These are phyloP conservation scores for Glarea lozoyensis DNA, from an alignment of 495 filamentous ascomycete species.

Conservation along the genomic window DNA sequence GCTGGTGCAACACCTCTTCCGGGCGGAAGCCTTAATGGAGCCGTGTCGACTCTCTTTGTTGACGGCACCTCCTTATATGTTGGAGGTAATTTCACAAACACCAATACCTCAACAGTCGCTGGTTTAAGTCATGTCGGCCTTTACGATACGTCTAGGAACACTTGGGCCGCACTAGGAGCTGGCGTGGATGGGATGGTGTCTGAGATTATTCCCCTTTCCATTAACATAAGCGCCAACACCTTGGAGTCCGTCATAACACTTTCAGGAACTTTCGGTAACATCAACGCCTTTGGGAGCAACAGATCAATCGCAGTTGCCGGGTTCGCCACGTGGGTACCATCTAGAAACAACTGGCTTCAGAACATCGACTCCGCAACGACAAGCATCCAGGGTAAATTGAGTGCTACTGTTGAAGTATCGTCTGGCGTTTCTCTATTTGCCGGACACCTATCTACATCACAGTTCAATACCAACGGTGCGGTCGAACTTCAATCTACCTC, in stretches of 20 bases:
- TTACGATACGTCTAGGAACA: conserved; percentile 58
- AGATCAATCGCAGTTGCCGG: conserved; percentile 53
- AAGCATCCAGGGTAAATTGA: conserved; percentile 60
- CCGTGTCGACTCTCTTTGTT: conserved; percentile 59
- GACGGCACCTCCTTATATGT: conserved; percentile 64
- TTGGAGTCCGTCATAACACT: conserved; percentile 69
- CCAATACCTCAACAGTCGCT: conserved; percentile 44
- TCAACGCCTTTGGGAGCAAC: conserved; percentile 57
- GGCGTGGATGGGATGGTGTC: conserved; percentile 77
- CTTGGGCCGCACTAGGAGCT: conserved; percentile 73
- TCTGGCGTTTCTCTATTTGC: conserved; percentile 59
- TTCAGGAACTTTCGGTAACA: conserved; percentile 69
- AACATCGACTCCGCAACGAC: conserved; percentile 62
- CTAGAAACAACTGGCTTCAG: conserved; percentile 77
- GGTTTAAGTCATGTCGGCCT: conserved; percentile 66
- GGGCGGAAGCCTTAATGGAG: conserved; percentile 72
- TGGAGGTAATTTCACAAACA: conserved; percentile 78
- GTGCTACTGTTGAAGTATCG: conserved; percentile 53
- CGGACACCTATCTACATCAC: conserved; percentile 66
- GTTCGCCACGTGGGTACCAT: conserved; percentile 93
- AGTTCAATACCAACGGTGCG: conserved; percentile 57
- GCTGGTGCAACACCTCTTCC: conserved; percentile 49
- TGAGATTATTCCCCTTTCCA: conserved; percentile 60
- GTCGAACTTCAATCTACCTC: conserved; percentile 49
- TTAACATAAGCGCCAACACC: conserved; percentile 65